phyloP scores from a whole-genome alignment of 2,329 filamentous ascomycete species.

The Sporothrix dimorphospora region DNA sequence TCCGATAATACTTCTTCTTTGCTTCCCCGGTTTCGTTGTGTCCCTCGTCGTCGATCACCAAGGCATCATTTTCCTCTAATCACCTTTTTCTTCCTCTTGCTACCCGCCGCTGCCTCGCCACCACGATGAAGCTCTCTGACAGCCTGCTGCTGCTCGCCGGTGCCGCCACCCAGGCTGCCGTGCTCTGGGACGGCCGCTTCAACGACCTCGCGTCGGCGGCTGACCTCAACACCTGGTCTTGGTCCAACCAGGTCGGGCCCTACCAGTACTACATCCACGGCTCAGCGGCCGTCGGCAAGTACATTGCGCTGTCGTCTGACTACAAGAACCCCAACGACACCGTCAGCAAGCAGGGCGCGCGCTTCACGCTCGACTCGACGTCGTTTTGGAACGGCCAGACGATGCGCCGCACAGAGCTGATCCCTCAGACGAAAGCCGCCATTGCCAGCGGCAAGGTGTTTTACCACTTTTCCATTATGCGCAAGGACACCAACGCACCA shows the following conservation, averaged over 20 bases:
- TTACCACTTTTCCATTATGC: slow-evolving; percentile 73
- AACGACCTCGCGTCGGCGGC: slow-evolving; percentile 58
- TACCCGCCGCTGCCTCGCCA: neutral
- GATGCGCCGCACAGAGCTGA: slow-evolving; percentile 75
- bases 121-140: slow-evolving; percentile 21
- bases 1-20: neutral
- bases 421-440: slow-evolving; percentile 67
- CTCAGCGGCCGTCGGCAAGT: slow-evolving; percentile 55
- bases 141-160: slow-evolving; percentile 28
- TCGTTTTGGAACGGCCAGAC: slow-evolving; percentile 72
- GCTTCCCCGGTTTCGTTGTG: neutral
- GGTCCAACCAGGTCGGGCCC: slow-evolving; percentile 67
- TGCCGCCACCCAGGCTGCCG: slow-evolving; percentile 33
- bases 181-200: slow-evolving; percentile 66
- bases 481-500: slow-evolving; percentile 61
- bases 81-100: neutral
- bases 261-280: slow-evolving; percentile 82
- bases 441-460: slow-evolving; percentile 69
- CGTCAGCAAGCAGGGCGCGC: slow-evolving; percentile 64
- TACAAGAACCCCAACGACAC: slow-evolving; percentile 69
- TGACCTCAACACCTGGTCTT: slow-evolving; percentile 66
- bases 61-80: neutral
- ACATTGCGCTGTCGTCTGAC: slow-evolving; percentile 62
- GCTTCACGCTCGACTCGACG: slow-evolving; percentile 66
- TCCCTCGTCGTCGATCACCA: neutral